Evolutionary conservation across 495 filamentous ascomycete species (phyloP), one percentile per base, ranked within the genome.

Genomic region (Lindgomyces ingoldianus): DNA sequence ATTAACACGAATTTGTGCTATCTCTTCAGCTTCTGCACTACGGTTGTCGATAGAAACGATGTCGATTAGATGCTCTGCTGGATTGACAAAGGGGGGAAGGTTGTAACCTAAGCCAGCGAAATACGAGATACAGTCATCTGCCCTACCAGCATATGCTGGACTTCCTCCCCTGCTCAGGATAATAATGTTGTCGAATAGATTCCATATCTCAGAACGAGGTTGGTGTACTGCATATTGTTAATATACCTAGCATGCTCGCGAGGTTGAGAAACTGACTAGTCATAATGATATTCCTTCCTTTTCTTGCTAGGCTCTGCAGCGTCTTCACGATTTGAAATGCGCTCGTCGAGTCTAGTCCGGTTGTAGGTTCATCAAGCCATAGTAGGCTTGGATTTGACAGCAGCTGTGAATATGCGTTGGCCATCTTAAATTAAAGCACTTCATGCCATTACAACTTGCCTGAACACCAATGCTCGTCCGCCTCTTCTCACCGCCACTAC

Each of bases 331-430:
- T 79, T 61, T 90, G 87, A 64, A 82, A 91, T n/a, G 89, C 89
- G 64, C 84, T 88, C 12, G 87, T 88, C 8, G 88, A 86, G 75
- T 91, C 88, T 11, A 91, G 76, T 0, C 87, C 88, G 19, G 89
- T 90, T 0, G 89, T 91, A 0, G 89, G 87, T 65, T 91, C 89
- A 57, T 91, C 89, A 14, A 89, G 79, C 67, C 90, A 91, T 9
- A 91, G 68, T 6, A 91, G 82, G 14, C 85, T 89, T 1, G 89
- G 88, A 67, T 90, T 91, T 1, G 87, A 81, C 29, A 91, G 76
- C 41, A 71, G 46, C 68, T 71, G 27, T 24, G 52, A 19, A 22
- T 27, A 18, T 21, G n/a, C 24, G 8, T 49, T 50, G 45, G 33
- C 22, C 29, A 27, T 25, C 14, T 3, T 52, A 8, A 3, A 10